Conservation (phyloP, 768 basidiomycete species). For the Daedaleopsis sinensis region DNA sequence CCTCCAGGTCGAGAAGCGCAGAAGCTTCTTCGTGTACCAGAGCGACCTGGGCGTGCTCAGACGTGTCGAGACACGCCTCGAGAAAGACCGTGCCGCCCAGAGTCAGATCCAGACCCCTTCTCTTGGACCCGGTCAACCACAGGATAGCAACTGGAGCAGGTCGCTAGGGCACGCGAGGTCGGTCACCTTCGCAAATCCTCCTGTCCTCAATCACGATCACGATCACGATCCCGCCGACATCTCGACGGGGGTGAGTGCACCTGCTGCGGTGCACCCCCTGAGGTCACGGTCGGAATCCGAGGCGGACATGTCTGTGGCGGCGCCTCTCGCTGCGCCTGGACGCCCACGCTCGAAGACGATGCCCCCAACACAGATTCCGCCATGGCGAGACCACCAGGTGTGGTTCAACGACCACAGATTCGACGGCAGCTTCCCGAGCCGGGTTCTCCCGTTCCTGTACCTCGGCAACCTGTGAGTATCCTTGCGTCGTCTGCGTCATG, state of each 20-base stretch:
- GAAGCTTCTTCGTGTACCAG: slow-evolving; percentile 93
- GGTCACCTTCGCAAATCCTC: slow-evolving; percentile 23
- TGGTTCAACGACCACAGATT: slow-evolving; percentile 96
- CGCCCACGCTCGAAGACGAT: slow-evolving; percentile 75
- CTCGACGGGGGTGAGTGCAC: slow-evolving; percentile 1
- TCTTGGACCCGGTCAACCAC: not conserved
- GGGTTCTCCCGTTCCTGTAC: slow-evolving; percentile 91
- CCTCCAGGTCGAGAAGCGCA: slow-evolving; percentile 76
- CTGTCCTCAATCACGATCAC: slow-evolving; percentile 3
- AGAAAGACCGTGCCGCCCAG: slow-evolving; percentile 30
- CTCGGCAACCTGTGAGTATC: slow-evolving; percentile 87
- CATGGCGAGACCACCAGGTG: slow-evolving; percentile 64
- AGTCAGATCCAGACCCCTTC: not conserved
- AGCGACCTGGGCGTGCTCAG: slow-evolving; percentile 74
- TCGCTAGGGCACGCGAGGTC: slow-evolving; percentile 17
- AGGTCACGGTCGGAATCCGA: slow-evolving; percentile 22
- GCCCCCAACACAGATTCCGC: slow-evolving; percentile 53
- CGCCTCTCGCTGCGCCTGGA: slow-evolving; percentile 13
- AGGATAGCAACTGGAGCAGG: not conserved
- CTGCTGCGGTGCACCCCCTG: slow-evolving; percentile 11
- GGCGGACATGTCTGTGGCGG: not conserved
- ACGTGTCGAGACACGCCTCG: slow-evolving; percentile 62
- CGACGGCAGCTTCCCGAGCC: slow-evolving; percentile 94
- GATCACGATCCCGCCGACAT: not conserved
- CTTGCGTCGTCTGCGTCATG: slow-evolving; percentile 16